Evolutionary conservation across 2,329 filamentous ascomycete genomes (phyloP).

Genomic region (Alternaria infectoria): DNA sequence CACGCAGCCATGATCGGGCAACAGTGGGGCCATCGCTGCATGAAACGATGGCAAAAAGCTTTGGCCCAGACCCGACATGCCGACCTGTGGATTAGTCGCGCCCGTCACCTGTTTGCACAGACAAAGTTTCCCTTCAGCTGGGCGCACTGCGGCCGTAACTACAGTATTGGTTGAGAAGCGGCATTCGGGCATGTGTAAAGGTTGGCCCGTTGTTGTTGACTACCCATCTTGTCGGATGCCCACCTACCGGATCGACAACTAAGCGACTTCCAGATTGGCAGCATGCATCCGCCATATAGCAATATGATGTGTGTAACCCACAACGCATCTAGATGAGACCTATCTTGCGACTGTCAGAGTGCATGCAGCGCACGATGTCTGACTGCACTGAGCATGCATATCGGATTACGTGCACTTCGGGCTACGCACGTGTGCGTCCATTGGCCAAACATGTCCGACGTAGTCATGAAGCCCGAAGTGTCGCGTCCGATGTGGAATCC

Average conservation of each 20-base stretch:
- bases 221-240: not conserved
- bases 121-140: not conserved
- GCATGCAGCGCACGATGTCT: not conserved
- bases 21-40: constrained; percentile 13
- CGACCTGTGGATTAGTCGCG: not conserved
- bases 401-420: not conserved
- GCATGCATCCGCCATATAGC: not conserved
- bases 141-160: not conserved
- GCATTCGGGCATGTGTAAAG: not conserved
- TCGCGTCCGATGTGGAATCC: not conserved
- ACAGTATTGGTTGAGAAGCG: not conserved
- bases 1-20: constrained; percentile 7
- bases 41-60: constrained; percentile 1
- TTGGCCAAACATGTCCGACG: not conserved
- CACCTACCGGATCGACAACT: not conserved
- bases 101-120: not conserved
- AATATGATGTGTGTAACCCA: not conserved
- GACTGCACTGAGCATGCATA: not conserved
- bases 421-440: not conserved
- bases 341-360: not conserved
- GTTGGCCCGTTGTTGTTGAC: not conserved
- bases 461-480: not conserved
- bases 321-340: not conserved
- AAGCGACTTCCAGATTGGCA: not conserved
- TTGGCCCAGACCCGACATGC: constrained; percentile 4